phyloP scores from a whole-genome alignment of 2,329 filamentous ascomycete species.

The Aspergillus fructus region DNA sequence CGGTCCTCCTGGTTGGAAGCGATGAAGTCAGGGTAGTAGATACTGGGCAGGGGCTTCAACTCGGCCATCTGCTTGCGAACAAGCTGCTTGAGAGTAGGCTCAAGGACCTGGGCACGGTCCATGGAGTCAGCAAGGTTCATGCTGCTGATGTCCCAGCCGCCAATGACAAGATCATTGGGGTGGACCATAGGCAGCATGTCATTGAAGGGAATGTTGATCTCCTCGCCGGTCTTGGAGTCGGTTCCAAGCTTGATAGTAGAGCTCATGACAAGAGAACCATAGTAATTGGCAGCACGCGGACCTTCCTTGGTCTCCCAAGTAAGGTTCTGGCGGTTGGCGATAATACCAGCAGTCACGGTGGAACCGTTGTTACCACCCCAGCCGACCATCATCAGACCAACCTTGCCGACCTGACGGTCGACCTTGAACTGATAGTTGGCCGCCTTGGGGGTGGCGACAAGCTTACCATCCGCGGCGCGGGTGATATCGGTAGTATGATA shows the following conservation, averaged over 20 bases:
- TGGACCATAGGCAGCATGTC: slow-evolving; percentile 94
- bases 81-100: slow-evolving; percentile 86
- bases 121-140: slow-evolving; percentile 88
- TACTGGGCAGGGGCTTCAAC: slow-evolving; percentile 85
- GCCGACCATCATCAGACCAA: slow-evolving; percentile 95
- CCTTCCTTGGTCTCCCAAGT: slow-evolving; percentile 94
- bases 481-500: slow-evolving; percentile 90
- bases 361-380: slow-evolving; percentile 98
- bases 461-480: slow-evolving; percentile 69
- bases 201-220: slow-evolving; percentile 96
- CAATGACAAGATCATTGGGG: slow-evolving; percentile 91
- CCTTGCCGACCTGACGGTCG: slow-evolving; percentile 87
- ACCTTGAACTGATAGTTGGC: slow-evolving; percentile 97
- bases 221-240: slow-evolving; percentile 76
- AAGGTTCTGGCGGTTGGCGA: slow-evolving; percentile 86
- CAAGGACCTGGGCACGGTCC: slow-evolving; percentile 92
- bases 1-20: slow-evolving; percentile 97
- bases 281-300: slow-evolving; percentile 85
- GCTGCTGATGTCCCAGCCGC: slow-evolving; percentile 95
- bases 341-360: slow-evolving; percentile 93
- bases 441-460: slow-evolving; percentile 81
- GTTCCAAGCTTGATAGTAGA: slow-evolving; percentile 96
- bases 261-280: slow-evolving; percentile 94
- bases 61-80: slow-evolving; percentile 90
- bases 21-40: slow-evolving; percentile 99